These are phyloP conservation scores for Citrus hindsii DNA, from an alignment of 345 rosid species.

Conservation along the genomic window DNA sequence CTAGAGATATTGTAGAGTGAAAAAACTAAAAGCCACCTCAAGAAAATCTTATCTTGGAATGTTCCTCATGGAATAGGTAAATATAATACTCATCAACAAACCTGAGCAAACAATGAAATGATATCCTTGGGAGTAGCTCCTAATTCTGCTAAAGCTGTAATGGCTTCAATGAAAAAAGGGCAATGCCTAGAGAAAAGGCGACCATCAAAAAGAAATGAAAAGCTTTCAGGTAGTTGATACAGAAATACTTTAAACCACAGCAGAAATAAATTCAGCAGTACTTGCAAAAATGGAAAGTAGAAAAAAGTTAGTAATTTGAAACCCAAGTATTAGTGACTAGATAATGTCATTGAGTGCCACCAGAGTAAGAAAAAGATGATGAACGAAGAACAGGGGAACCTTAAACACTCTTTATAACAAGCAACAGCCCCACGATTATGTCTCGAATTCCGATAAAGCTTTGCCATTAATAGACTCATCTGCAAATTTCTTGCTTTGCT, in stretches of 20 bases:
- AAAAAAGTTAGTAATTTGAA: not conserved
- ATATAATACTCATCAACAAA: slow-evolving; percentile 24
- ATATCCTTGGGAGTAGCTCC: slow-evolving; percentile 89
- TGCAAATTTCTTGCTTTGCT: slow-evolving; percentile 87
- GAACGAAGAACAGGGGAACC: slow-evolving; percentile 38
- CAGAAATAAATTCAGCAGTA: not conserved
- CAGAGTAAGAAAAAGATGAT: not conserved
- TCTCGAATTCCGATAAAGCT: slow-evolving; percentile 83
- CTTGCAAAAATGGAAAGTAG: not conserved
- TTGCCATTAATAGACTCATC: slow-evolving; percentile 92
- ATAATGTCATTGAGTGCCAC: not conserved
- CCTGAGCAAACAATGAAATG: slow-evolving; percentile 79
- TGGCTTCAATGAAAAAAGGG: slow-evolving; percentile 80
- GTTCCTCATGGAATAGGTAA: not conserved
- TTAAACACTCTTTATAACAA: slow-evolving; percentile 88
- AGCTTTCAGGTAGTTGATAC: slow-evolving; percentile 4
- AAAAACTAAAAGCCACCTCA: not conserved
- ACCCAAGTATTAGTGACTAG: not conserved
- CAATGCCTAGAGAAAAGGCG: slow-evolving; percentile 57
- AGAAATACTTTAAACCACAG: slow-evolving; percentile 1
- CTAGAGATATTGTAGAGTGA: not conserved
- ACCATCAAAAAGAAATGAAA: not conserved
- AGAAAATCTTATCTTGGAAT: not conserved
- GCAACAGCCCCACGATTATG: slow-evolving; percentile 82
- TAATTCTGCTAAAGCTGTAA: slow-evolving; percentile 85